A percentile compares a stretch with the other conserved stretches of the same genome.
Evolutionary conservation across 2,329 filamentous ascomycete species (phyloP).

Genomic region (Purpureocillium takamizusanense): DNA sequence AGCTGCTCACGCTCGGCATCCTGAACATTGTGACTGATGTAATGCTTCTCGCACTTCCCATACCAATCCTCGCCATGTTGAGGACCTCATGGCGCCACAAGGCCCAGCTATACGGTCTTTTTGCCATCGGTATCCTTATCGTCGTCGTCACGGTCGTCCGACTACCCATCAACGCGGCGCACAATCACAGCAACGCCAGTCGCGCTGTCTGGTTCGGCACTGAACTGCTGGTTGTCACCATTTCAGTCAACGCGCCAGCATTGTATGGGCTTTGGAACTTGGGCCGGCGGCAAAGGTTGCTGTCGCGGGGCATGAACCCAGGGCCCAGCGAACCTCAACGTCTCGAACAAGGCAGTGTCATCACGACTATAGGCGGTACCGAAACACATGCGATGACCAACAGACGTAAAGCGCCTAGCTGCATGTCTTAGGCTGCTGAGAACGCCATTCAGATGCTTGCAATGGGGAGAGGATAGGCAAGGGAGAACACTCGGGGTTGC

Average conservation of each 20-base stretch:
- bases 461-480: too few relatives aligned
- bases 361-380: neutral
- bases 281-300: conserved; percentile 6
- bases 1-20: conserved; percentile 21
- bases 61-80: conserved; percentile 16
- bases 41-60: conserved; percentile 15
- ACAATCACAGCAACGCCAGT: conserved; percentile 23
- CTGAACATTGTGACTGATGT: conserved; percentile 23
- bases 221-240: conserved; percentile 21
- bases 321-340: too few relatives aligned
- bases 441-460: neutral
- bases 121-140: conserved; percentile 28
- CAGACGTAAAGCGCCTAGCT: too few relatives aligned
- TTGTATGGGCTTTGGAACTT: conserved; percentile 25
- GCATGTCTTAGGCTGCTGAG: neutral
- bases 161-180: conserved; percentile 24
- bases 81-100: conserved; percentile 20
- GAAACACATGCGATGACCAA: neutral
- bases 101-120: conserved; percentile 20
- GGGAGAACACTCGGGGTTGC: too few relatives aligned
- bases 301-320: neutral
- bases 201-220: conserved; percentile 28
- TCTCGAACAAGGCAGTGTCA: too few relatives aligned
- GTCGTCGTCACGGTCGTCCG: conserved; percentile 28
- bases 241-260: conserved; percentile 28